Evolutionary conservation across 345 rosid species (phyloP).

Genomic region (Cardamine chenopodiifolia): DNA sequence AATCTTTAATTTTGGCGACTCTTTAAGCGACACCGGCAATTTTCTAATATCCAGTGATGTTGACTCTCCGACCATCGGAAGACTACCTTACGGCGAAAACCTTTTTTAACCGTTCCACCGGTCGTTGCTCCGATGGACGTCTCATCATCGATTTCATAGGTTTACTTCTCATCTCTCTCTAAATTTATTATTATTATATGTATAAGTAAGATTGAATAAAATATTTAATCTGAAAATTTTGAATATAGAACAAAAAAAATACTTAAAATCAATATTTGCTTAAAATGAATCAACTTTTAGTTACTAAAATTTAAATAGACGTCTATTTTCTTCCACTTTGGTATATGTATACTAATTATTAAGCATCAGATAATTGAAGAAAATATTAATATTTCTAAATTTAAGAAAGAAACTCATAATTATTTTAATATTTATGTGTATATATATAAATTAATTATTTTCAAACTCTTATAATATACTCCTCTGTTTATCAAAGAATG

Average conservation of each 20-base stretch:
- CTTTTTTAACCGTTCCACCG: conserved; percentile 60
- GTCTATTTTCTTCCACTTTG: no score
- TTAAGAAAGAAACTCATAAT: no score
- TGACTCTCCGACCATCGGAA: conserved; percentile 53
- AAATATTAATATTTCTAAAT: neutral
- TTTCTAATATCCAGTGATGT: conserved; percentile 57
- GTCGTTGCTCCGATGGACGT: conserved; percentile 76
- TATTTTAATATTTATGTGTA: no score
- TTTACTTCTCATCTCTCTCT: conserved; percentile 13
- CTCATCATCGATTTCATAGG: conserved; percentile 69
- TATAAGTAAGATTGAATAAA: neutral
- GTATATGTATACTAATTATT: no score
- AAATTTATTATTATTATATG: neutral
- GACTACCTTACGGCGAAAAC: conserved; percentile 66
- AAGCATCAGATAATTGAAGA: neutral
- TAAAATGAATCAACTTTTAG: no score
- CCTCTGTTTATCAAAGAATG: no score
- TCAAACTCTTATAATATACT: no score
- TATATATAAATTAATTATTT: no score
- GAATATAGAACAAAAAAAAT: neutral
- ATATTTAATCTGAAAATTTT: neutral
- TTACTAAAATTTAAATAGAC: no score
- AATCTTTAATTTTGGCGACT: conserved; percentile 79
- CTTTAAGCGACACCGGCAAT: conserved; percentile 79
- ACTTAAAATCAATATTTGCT: neutral